phyloP scores from a whole-genome alignment of 2,329 filamentous ascomycete genomes.

The Fusarium sp. region DNA sequence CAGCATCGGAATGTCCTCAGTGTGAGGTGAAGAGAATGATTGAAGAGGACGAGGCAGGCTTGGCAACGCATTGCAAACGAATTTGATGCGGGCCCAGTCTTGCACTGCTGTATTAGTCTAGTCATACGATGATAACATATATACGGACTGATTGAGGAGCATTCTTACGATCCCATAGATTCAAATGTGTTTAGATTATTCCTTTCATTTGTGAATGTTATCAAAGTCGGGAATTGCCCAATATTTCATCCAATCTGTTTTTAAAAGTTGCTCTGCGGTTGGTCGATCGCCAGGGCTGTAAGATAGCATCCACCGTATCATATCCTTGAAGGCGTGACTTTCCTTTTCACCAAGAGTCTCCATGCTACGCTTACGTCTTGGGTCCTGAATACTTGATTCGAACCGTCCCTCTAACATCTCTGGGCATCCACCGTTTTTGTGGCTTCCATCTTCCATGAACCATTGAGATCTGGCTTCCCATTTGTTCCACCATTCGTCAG shows the following conservation, averaged over 20 bases:
- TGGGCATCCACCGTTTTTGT: neutral
- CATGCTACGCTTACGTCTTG: neutral
- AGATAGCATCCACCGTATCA: constrained; percentile 20
- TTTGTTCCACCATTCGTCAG: constrained; percentile 26
- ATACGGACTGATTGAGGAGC: too few relatives aligned
- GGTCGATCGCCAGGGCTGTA: constrained; percentile 3
- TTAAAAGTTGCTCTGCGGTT: constrained; percentile 5
- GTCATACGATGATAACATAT: too few relatives aligned
- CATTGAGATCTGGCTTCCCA: constrained; percentile 18
- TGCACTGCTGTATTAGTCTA: too few relatives aligned
- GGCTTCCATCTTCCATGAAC: constrained; percentile 12
- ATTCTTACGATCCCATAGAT: rapidly evolving
- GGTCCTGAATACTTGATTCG: constrained; percentile 4
- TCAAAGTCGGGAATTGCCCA: constrained; percentile 5
- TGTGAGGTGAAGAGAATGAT: neutral
- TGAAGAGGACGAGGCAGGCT: neutral
- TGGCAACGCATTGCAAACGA: neutral
- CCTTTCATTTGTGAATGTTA: rapidly evolving
- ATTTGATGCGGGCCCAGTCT: neutral
- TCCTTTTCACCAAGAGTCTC: neutral
- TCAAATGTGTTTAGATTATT: rapidly evolving
- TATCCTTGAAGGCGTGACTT: neutral
- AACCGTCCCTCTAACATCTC: neutral
- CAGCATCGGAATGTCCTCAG: neutral
- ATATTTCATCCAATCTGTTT: neutral